Percentiles rank a stretch among this genome's conserved stretches.
These are phyloP conservation scores for Blastobotrys malaysiensis DNA, from an alignment of 1,139 yeast genomes.

Conservation along the genomic window DNA sequence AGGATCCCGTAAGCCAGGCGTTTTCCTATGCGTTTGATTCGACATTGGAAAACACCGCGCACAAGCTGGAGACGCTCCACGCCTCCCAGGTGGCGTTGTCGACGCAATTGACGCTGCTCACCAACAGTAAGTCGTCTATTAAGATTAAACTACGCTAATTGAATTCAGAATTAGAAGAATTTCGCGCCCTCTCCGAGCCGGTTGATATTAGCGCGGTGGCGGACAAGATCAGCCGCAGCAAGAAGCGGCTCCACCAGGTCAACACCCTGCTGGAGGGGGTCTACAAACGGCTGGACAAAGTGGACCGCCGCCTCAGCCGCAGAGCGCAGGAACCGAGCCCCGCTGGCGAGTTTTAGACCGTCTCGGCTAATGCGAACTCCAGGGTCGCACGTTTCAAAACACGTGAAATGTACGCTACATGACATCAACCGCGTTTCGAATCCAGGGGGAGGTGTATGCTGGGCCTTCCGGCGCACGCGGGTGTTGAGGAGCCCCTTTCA, in stretches of 20 bases:
- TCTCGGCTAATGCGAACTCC: neutral
- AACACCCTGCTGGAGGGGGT: conserved; percentile 17
- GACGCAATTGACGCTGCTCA: conserved; percentile 22
- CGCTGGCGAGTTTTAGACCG: neutral
- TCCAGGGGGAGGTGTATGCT: neutral
- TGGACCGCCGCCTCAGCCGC: conserved; percentile 8
- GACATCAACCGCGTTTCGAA: neutral
- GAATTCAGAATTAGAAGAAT: conserved; percentile 18
- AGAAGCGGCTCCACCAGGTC: conserved; percentile 20
- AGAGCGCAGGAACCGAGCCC: neutral
- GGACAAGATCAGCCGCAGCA: conserved; percentile 18
- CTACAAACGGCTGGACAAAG: conserved; percentile 19
- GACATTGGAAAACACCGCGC: conserved; percentile 26
- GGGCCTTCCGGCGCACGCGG: neutral
- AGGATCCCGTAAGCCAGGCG: conserved; percentile 21
- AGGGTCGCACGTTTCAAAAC: neutral
- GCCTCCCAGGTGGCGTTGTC: conserved; percentile 27
- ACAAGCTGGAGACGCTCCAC: conserved; percentile 25
- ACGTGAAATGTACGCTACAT: neutral
- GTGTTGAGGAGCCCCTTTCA: neutral
- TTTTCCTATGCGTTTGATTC: conserved; percentile 23
- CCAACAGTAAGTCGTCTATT: conserved; percentile 18
- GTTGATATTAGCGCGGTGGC: conserved; percentile 19
- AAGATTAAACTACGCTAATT: neutral
- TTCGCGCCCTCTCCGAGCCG: conserved; percentile 19